These are phyloP conservation scores for Bocquillonia castaneifolia DNA, from an alignment of 441 rosid species.

Conservation along the genomic window DNA sequence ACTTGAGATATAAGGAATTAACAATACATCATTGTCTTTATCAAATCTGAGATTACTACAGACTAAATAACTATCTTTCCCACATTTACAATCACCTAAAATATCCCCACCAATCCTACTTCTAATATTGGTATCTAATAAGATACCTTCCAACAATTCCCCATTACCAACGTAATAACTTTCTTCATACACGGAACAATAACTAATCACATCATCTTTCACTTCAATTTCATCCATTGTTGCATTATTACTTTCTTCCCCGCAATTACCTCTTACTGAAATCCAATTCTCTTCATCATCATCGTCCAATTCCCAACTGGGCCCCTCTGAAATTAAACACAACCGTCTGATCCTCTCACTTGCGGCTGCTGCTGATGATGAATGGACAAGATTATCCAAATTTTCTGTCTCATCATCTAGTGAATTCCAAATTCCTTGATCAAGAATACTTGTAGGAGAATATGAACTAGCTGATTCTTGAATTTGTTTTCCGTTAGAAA, in stretches of 20 bases:
- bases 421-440: slow-evolving; percentile 56
- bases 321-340: slow-evolving; percentile 27
- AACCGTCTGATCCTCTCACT: slow-evolving; percentile 51
- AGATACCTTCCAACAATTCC: slow-evolving; percentile 3
- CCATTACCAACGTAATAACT: background rate
- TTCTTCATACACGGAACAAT: slow-evolving; percentile 9
- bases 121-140: background rate
- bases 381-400: slow-evolving; percentile 13
- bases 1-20: slow-evolving; percentile 13
- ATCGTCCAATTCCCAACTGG: slow-evolving; percentile 40
- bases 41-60: slow-evolving; percentile 10
- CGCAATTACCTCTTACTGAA: slow-evolving; percentile 32
- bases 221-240: slow-evolving; percentile 16
- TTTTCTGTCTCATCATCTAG: slow-evolving; percentile 39
- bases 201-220: slow-evolving; percentile 7
- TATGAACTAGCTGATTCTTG: slow-evolving; percentile 25
- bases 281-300: slow-evolving; percentile 45
- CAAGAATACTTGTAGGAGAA: slow-evolving; percentile 75
- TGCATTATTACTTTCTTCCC: slow-evolving; percentile 2
- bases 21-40: slow-evolving; percentile 17
- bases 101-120: background rate
- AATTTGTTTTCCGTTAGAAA: slow-evolving; percentile 23
- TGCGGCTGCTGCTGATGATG: slow-evolving; percentile 17
- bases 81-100: slow-evolving; percentile 17
- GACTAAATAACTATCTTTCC: slow-evolving; percentile 7